These are phyloP conservation scores for Jaltomata sinuosa DNA, from an alignment of 257 asterid genomes.

Conservation along the genomic window DNA sequence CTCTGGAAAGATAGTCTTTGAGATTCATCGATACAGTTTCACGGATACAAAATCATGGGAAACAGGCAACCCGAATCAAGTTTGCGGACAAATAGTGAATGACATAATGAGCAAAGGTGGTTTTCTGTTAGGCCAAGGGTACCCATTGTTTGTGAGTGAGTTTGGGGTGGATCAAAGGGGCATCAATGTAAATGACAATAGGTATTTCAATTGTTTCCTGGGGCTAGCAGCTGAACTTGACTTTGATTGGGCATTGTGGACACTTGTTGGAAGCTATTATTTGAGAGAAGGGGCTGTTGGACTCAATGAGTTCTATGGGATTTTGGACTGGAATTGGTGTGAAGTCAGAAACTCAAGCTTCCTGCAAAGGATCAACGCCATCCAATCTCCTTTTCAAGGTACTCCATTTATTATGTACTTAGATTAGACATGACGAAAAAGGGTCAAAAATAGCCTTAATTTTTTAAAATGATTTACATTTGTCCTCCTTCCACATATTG, in stretches of 20 bases:
- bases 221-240: constrained; percentile 36
- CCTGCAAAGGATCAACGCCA: constrained; percentile 40
- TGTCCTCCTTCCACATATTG: not conserved
- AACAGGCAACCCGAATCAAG: not conserved
- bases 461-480: not conserved
- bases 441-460: not conserved
- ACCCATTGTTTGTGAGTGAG: constrained; percentile 50
- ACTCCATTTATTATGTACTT: not conserved
- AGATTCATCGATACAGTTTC: constrained; percentile 62
- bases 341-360: constrained; percentile 22
- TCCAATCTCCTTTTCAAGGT: constrained; percentile 79
- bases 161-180: constrained; percentile 34
- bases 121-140: constrained; percentile 10
- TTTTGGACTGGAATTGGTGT: constrained; percentile 31
- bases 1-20: constrained; percentile 43
- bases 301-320: constrained; percentile 35
- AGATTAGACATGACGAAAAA: not conserved
- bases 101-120: constrained; percentile 1
- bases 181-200: constrained; percentile 11
- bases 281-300: constrained; percentile 23
- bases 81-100: not conserved
- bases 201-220: constrained; percentile 28
- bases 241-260: constrained; percentile 59
- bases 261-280: constrained; percentile 48
- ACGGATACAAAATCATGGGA: not conserved